A percentile compares a stretch with the other conserved stretches of the same genome.
Conservation (phyloP, 2,329 filamentous ascomycete genomes). For the Colletotrichum agaves region DNA sequence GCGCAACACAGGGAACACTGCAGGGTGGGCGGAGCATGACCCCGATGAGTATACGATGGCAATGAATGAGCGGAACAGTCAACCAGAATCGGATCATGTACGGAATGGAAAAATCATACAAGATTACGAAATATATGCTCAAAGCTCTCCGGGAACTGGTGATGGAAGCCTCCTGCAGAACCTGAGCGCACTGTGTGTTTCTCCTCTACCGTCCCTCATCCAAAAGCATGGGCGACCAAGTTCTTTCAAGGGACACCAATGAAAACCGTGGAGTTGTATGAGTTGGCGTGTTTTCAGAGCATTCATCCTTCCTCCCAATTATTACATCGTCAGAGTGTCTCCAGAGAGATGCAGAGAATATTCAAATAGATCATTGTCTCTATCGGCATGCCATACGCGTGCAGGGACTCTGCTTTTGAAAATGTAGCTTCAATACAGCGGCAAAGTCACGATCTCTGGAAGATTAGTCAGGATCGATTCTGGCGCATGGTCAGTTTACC, state of each 20-base stretch:
- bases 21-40: neutral
- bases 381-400: conserved; percentile 40
- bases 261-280: conserved; percentile 12
- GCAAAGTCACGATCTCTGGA: conserved; percentile 38
- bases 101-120: neutral
- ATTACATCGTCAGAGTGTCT: conserved; percentile 39
- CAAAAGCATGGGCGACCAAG: neutral
- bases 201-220: neutral
- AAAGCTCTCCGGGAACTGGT: neutral
- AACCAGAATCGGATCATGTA: neutral
- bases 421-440: conserved; percentile 17
- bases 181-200: neutral
- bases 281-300: conserved; percentile 40
- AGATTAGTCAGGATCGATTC: conserved; percentile 35
- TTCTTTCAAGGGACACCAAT: neutral
- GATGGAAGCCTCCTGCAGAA: neutral
- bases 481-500: conserved; percentile 20
- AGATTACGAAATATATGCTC: neutral
- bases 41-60: conserved; percentile 15
- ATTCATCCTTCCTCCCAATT: conserved; percentile 42
- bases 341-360: conserved; percentile 15
- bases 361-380: conserved; percentile 37
- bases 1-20: neutral
- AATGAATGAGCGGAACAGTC: neutral
- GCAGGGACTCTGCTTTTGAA: conserved; percentile 25